Percentiles rank a stretch among this genome's conserved stretches.
Evolutionary conservation across 2,329 filamentous ascomycete species (phyloP).

Genomic region (Bipolaris oryzae): DNA sequence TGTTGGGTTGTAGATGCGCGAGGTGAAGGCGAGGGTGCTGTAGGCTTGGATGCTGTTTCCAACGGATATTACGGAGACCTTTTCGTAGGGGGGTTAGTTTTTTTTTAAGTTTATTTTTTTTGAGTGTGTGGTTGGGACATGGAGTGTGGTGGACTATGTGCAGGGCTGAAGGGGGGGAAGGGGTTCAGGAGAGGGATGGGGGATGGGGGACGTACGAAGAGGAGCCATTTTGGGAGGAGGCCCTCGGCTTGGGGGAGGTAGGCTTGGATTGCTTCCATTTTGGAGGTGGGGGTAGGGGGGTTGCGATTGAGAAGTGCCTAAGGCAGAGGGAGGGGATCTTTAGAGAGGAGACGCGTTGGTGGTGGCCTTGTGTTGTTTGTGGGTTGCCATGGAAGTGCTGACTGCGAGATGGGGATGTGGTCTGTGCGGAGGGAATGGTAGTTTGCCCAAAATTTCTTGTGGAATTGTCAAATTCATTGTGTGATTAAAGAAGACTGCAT

Average conservation of each 20-base stretch:
- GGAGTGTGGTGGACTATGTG: too few species aligned
- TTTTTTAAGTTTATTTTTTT: not conserved
- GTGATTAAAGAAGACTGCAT: too few species aligned
- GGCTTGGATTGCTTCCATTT: conserved; percentile 44
- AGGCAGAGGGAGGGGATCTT: not conserved
- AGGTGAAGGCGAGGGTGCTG: conserved; percentile 76
- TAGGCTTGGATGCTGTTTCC: conserved; percentile 88
- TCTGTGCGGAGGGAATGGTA: conserved; percentile 5
- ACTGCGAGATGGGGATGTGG: not conserved
- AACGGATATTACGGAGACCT: conserved; percentile 84
- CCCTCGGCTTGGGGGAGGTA: conserved; percentile 57
- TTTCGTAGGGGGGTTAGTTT: not conserved
- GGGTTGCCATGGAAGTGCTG: not conserved
- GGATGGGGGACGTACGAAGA: conserved; percentile 58
- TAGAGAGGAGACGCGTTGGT: not conserved
- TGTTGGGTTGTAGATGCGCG: conserved; percentile 81
- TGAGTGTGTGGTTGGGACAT: not conserved
- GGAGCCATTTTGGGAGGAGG: conserved; percentile 68
- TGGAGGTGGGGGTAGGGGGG: not conserved
- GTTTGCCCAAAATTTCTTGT: too few species aligned
- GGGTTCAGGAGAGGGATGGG: not conserved
- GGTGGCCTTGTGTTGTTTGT: not conserved
- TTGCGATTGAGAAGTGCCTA: not conserved
- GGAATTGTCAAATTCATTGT: too few species aligned
- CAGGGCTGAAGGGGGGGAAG: too few species aligned